A percentile compares a stretch with the other conserved stretches of the same genome.
These are phyloP conservation scores for Ustilago curta DNA, from an alignment of 1,284 basidiomycete species.

Conservation along the genomic window DNA sequence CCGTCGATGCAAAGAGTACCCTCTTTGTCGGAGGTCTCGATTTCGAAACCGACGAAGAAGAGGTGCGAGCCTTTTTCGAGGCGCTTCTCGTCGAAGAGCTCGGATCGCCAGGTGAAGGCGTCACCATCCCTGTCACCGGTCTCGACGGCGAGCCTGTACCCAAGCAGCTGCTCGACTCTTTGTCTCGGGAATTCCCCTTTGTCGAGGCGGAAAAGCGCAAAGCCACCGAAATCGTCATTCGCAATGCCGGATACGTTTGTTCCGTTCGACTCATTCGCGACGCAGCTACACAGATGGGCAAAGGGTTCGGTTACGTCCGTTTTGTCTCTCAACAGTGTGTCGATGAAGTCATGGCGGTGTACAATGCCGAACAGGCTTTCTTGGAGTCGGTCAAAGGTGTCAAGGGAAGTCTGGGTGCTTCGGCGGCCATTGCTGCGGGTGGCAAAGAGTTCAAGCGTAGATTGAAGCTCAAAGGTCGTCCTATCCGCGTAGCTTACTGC, in stretches of 20 bases:
- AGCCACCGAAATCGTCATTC: conserved; percentile 11
- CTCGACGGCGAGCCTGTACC: conserved; percentile 41
- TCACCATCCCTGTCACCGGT: conserved; percentile 33
- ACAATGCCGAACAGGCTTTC: conserved; percentile 63
- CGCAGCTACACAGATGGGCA: conserved; percentile 93
- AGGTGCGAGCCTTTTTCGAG: conserved; percentile 88
- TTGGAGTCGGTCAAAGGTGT: conserved; percentile 43
- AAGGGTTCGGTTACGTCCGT: conserved; percentile 94
- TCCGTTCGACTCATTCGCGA: conserved; percentile 90
- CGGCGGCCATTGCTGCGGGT: conserved; percentile 40
- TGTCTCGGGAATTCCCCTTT: conserved; percentile 40
- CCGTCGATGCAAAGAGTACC: conserved; percentile 74
- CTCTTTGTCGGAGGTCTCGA: conserved; percentile 94
- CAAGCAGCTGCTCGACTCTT: conserved; percentile 17
- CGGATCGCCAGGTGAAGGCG: conserved; percentile 71
- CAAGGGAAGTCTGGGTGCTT: conserved; percentile 44
- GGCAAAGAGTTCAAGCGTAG: conserved; percentile 62
- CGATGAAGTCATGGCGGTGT: conserved; percentile 66
- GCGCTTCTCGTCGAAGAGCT: conserved; percentile 80
- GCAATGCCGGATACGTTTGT: conserved; percentile 77
- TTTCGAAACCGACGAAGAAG: conserved; percentile 90
- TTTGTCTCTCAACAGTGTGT: conserved; percentile 77
- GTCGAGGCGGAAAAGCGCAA: conserved; percentile 28
- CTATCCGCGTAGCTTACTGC: conserved; percentile 64
- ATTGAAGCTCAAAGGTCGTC: conserved; percentile 63